Evolutionary conservation across 2,329 filamentous ascomycete species (phyloP).

Genomic region (Samsoniella hepiali): DNA sequence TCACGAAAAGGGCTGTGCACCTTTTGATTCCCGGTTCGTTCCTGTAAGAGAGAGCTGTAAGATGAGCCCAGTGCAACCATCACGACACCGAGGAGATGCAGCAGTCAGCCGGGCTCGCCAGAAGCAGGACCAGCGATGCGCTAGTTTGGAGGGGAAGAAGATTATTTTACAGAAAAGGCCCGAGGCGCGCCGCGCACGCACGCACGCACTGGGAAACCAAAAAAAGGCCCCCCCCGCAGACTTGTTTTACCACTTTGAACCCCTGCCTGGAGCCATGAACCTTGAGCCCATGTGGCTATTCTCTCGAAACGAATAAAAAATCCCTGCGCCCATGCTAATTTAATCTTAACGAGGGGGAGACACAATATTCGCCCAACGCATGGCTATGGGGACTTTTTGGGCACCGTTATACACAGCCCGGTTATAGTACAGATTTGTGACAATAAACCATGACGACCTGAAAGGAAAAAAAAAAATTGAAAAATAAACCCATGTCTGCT

Average conservation of each 20-base stretch:
- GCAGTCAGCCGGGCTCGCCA: not conserved
- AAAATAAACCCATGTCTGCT: too few species aligned
- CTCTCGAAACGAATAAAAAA: not conserved
- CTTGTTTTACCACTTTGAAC: too few species aligned
- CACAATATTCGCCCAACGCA: not conserved
- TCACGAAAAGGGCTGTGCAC: too few species aligned
- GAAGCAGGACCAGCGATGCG: not conserved
- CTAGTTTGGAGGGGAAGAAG: not conserved
- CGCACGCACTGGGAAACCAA: not conserved
- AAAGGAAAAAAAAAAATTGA: too few species aligned
- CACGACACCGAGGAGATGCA: not conserved
- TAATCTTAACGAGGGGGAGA: not conserved
- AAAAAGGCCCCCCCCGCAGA: not conserved
- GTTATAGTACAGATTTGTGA: not conserved
- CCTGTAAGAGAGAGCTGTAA: not conserved
- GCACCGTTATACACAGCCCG: not conserved
- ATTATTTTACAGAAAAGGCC: too few species aligned
- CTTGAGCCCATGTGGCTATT: slow-evolving; percentile 7
- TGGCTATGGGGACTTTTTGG: slow-evolving; percentile 1
- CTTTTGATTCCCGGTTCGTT: not conserved
- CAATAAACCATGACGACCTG: too few species aligned
- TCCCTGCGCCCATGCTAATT: not conserved
- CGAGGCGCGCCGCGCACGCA: too few species aligned
- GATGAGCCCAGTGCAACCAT: not conserved
- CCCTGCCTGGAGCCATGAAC: not conserved